These are phyloP conservation scores for Fragaria ananassa DNA, from an alignment of 306 rosid genomes.

Conservation along the genomic window DNA sequence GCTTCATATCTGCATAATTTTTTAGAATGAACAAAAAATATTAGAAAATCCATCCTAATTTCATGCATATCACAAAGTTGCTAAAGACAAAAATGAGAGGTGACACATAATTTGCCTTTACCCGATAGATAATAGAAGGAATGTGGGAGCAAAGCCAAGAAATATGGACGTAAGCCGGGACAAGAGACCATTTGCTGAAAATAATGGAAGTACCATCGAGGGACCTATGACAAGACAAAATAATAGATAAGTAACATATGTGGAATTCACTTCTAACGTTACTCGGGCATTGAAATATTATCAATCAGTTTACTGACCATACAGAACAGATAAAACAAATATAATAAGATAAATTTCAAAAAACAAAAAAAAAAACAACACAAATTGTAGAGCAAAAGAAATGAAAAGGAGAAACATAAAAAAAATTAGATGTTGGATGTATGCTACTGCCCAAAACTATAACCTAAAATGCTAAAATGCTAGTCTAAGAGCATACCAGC, in stretches of 20 bases:
- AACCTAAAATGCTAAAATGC: conserved; percentile 4
- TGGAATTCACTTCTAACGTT: conserved; percentile 21
- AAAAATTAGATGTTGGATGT: neutral
- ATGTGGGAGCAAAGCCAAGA: conserved; percentile 87
- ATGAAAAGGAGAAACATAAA: neutral
- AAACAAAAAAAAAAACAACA: neutral
- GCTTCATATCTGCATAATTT: conserved; percentile 79
- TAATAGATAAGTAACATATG: conserved; percentile 21
- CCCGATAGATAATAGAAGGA: conserved; percentile 95
- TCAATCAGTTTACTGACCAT: neutral
- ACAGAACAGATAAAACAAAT: neutral
- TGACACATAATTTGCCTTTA: conserved; percentile 32
- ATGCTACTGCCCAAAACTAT: neutral
- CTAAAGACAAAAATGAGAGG: conserved; percentile 6
- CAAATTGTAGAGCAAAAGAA: neutral
- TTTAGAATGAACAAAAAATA: conserved; percentile 5
- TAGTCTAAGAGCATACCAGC: conserved; percentile 57
- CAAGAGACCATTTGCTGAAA: conserved; percentile 69
- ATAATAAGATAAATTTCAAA: neutral
- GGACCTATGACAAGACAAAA: conserved; percentile 48
- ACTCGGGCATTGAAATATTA: neutral
- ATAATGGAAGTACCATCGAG: conserved; percentile 73
- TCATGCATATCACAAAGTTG: neutral
- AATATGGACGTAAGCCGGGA: conserved; percentile 80
- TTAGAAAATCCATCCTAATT: neutral